Base-by-base conservation (phyloP, 805 yeast species). In the Zygosaccharomyces pseudorouxii region DNA sequence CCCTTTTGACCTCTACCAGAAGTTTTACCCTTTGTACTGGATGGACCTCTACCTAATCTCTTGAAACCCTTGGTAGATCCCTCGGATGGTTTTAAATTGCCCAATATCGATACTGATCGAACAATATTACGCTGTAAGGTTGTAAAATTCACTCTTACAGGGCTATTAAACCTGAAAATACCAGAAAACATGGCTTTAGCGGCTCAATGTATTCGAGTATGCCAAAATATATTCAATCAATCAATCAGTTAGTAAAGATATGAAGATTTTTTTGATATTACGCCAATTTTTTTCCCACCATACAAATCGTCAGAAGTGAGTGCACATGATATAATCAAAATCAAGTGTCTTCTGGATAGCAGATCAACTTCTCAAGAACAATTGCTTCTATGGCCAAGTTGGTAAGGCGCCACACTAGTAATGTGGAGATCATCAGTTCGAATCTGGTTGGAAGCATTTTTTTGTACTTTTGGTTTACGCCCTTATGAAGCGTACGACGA, bases 1-100 rank as follows among this genome's bases (percentile, higher is more conserved):
- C 99, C 99, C 72, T 93, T 93, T 63, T 88, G 96, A 75, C 99
- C 99, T 68, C 98, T 79, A 42, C 96, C 96, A 5, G 97, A 81
- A 3, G 98, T 93, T 70, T 92, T 90, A 73, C 99, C 99, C 56
- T 79, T 75, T 18, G 89, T 89, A 31, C 95, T 84, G 37, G 95
- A 89, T 20, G 96, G 96, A 72, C 98, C 98, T 73, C 99, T 82
- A 70, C 99, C 99, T 10, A 92, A 75, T 68, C 97, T 78, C 63
- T 82, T 86, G 62, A 75, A 76, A 14, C 74, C 67, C 44, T 71
- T 72, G 37, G 81, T 82, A 0, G 92, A 80, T 40, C 84, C 82
- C 36, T 73, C 73, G 3, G 82, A 74, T 8, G 90, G 89, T 35
- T 72, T 68, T 55, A 85, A 71, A 25, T 64, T 65, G 2, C 86